Base-by-base conservation (phyloP, 768 basidiomycete species). In the Kwoniella botswanensis region DNA sequence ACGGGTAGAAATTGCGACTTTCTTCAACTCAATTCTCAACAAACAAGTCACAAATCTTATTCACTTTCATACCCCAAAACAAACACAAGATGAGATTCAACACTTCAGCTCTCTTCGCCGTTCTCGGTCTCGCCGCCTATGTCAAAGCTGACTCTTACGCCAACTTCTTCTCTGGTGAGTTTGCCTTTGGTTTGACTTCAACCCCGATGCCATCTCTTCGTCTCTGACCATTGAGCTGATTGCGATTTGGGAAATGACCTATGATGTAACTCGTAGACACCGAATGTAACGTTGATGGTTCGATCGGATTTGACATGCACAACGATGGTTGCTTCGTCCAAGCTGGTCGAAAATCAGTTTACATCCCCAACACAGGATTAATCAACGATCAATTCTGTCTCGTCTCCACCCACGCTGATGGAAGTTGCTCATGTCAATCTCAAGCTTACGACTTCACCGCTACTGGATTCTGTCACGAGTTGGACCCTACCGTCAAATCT, bases 151-250 rank as follows among this genome's bases (percentile, higher is more conserved):
- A 68, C 66, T 68, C 60, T 56, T 72, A 61, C 67, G 71, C 71
- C 67, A 72, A 72, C 56, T 72, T 72, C 71, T 72, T 68, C 26
- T 24, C 44, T 61, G 71, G 71, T 72, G 44, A 68, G 66, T 63
- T 35, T 5, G 9, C 6, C 43, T 9, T n/a, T n/a, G n/a, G n/a
- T n/a, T n/a, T n/a, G n/a, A n/a, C n/a, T n/a, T n/a, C n/a, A n/a
- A n/a, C n/a, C n/a, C n/a, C n/a, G n/a, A n/a, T n/a, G n/a, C n/a
- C n/a, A n/a, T n/a, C n/a, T n/a, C n/a, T n/a, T n/a, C n/a, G n/a
- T n/a, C n/a, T n/a, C n/a, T n/a, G n/a, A n/a, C n/a, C n/a, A n/a
- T n/a, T n/a, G n/a, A n/a, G n/a, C n/a, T n/a, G n/a, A n/a, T n/a
- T n/a, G n/a, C n/a, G n/a, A n/a, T n/a, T n/a, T n/a, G n/a, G n/a